Conservation (phyloP, 768 basidiomycete genomes). For the Coprinopsis strossmayeri region DNA sequence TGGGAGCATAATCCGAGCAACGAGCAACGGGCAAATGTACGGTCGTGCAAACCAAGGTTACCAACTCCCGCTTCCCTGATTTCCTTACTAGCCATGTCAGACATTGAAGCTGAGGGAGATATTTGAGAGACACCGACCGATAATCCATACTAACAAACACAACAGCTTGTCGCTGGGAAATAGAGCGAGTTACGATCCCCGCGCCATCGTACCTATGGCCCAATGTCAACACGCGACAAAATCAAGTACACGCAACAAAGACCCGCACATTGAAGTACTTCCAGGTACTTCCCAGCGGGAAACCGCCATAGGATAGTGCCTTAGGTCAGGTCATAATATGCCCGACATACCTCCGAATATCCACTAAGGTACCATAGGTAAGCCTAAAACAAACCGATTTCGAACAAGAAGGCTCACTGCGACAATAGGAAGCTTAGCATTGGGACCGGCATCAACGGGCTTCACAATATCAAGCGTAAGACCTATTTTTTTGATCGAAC, state of each 20-base stretch:
- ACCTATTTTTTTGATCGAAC: slow-evolving; percentile 23
- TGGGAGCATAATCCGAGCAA: too few relatives aligned
- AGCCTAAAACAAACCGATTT: neutral
- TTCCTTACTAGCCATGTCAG: slow-evolving; percentile 44
- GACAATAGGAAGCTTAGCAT: slow-evolving; percentile 44
- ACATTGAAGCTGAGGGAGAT: neutral
- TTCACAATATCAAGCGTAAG: slow-evolving; percentile 47
- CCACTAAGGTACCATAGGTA: slow-evolving; percentile 28
- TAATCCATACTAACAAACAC: slow-evolving; percentile 55
- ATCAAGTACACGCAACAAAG: neutral
- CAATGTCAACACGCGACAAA: neutral
- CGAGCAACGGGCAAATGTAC: too few relatives aligned
- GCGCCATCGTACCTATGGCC: slow-evolving; percentile 35
- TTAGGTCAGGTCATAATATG: neutral
- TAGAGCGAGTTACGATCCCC: slow-evolving; percentile 36
- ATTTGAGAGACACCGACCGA: slow-evolving; percentile 16
- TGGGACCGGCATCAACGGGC: slow-evolving; percentile 31
- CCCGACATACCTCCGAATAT: slow-evolving; percentile 33
- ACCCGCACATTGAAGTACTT: slow-evolving; percentile 24
- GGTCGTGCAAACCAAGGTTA: slow-evolving; percentile 65
- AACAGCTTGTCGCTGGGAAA: slow-evolving; percentile 34
- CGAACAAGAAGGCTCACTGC: slow-evolving; percentile 30
- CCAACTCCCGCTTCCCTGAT: slow-evolving; percentile 45
- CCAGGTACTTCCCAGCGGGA: slow-evolving; percentile 36
- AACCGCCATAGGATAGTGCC: slow-evolving; percentile 26